Base-by-base conservation (phyloP, 768 basidiomycete species). In the Glaciozyma martinii region DNA sequence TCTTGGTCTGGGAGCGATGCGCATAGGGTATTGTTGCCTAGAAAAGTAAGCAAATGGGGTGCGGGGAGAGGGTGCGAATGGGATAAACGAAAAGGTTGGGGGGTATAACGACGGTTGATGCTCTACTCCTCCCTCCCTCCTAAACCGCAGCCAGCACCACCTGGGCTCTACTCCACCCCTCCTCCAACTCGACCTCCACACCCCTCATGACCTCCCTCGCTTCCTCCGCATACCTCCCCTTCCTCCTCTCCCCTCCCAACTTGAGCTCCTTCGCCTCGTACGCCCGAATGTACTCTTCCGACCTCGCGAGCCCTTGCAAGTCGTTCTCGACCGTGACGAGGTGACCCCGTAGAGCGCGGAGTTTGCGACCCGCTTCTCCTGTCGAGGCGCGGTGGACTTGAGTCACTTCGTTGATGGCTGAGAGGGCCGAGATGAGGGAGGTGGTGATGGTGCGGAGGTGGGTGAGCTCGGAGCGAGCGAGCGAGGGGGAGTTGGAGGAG, bases 311-410 rank as follows among this genome's bases (percentile, higher is more conserved):
- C 4, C 27, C 40, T 3, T 16, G 40, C 18, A 61, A 10, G 10
- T 70, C 68, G 18, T 61, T 63, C 42, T 53, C 43, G 19, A 58
- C 16, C 3, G n/a, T 7, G 3, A 19, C 23, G 23, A 64, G 61
- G 21, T 66, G 65, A 13, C 53, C 32, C 13, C 46, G 27, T 12
- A 90, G 77, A 19, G 87, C 87, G 56, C 90, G 86, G 49, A 93
- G 85, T 77, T 88, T 90, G 46, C 90, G 82, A 54, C 88, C 89
- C 0, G 89, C 86, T 63, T 93, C 90, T 1, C 89, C 85, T 15
- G 88, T 86, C 6, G 86, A 86, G 1, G 87, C 90, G 15, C 86
- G 84, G 72, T 90, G 89, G 57, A 90, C 88, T 74, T 93, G 90
- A 19, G 89, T 87, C 65, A 90, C 88, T 72, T 93, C 90, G 30